phyloP scores from a whole-genome alignment of 2,329 filamentous ascomycete species.

The Calonectria leucothoes region DNA sequence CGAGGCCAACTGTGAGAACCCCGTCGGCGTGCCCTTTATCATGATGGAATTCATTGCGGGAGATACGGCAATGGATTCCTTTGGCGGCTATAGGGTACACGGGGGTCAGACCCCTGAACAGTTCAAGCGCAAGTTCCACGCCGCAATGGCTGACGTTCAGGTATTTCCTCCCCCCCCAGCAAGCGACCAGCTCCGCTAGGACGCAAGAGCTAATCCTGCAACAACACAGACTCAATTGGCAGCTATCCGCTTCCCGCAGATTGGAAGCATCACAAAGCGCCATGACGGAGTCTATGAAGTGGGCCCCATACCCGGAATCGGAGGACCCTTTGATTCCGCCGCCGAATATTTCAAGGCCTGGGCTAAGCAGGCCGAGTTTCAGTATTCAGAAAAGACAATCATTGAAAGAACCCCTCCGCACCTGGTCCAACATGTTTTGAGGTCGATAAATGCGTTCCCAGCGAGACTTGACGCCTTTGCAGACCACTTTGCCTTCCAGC shows the following conservation, averaged over 20 bases:
- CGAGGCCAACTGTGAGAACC: constrained; percentile 34
- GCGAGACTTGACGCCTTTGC: background rate
- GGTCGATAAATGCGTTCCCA: background rate
- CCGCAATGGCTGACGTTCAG: constrained; percentile 18
- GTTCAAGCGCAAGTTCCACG: constrained; percentile 11
- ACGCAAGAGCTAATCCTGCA: background rate
- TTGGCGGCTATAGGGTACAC: constrained; percentile 35
- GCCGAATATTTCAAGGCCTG: constrained; percentile 34
- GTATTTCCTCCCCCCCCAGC: background rate
- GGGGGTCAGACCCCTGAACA: constrained; percentile 30
- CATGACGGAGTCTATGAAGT: constrained; percentile 22
- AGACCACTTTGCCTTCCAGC: background rate
- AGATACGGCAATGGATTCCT: constrained; percentile 40
- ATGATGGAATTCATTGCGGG: constrained; percentile 46
- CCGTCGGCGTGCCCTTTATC: constrained; percentile 42
- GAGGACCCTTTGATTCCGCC: constrained; percentile 36
- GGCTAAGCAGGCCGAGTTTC: constrained; percentile 29
- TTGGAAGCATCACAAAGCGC: constrained; percentile 27
- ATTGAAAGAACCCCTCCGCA: background rate
- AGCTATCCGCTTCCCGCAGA: constrained; percentile 34
- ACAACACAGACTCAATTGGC: constrained; percentile 20
- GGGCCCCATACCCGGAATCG: constrained; percentile 34
- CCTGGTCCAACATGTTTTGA: background rate
- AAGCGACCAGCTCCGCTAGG: background rate
- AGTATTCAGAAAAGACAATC: constrained; percentile 4